phyloP scores from a whole-genome alignment of 2,329 filamentous ascomycete species.

The Ascochyta viciae-villosae region DNA sequence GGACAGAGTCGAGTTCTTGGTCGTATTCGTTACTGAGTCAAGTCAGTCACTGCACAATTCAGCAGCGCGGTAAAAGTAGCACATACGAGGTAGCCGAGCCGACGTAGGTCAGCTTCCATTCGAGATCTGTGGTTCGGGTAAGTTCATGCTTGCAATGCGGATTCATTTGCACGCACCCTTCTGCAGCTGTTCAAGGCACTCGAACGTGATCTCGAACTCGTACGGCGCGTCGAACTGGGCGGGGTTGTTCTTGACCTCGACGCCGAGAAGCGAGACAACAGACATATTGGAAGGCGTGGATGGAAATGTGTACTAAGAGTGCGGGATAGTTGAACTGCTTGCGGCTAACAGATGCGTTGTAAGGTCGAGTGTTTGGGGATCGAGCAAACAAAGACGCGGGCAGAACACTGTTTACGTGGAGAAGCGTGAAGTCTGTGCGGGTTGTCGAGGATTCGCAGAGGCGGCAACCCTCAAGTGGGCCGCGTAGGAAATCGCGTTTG shows the following conservation, averaged over 20 bases:
- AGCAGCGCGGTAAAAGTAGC: slow-evolving; percentile 1
- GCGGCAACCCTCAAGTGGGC: not conserved
- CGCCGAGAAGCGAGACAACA: slow-evolving; percentile 92
- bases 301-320: slow-evolving; percentile 7
- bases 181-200: slow-evolving; percentile 92
- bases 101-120: slow-evolving; percentile 99
- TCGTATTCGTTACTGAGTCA: slow-evolving; percentile 84
- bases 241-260: slow-evolving; percentile 96
- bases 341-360: not conserved
- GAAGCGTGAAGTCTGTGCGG: slow-evolving; percentile 13
- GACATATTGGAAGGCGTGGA: slow-evolving; percentile 71
- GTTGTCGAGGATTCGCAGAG: slow-evolving; percentile 7
- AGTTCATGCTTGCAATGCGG: slow-evolving; percentile 10
- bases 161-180: slow-evolving; percentile 68
- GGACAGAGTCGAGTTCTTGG: slow-evolving; percentile 95
- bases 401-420: slow-evolving; percentile 12
- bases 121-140: slow-evolving; percentile 71
- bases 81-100: slow-evolving; percentile 95
- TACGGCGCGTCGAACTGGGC: slow-evolving; percentile 92
- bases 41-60: slow-evolving; percentile 17
- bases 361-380: not conserved
- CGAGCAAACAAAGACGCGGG: slow-evolving; percentile 5
- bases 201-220: slow-evolving; percentile 98
- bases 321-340: not conserved
- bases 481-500: slow-evolving; percentile 6